A percentile compares a stretch with the other conserved stretches of the same genome.
Conservation (phyloP, 768 basidiomycete species). For the Trametes cinnabarina region DNA sequence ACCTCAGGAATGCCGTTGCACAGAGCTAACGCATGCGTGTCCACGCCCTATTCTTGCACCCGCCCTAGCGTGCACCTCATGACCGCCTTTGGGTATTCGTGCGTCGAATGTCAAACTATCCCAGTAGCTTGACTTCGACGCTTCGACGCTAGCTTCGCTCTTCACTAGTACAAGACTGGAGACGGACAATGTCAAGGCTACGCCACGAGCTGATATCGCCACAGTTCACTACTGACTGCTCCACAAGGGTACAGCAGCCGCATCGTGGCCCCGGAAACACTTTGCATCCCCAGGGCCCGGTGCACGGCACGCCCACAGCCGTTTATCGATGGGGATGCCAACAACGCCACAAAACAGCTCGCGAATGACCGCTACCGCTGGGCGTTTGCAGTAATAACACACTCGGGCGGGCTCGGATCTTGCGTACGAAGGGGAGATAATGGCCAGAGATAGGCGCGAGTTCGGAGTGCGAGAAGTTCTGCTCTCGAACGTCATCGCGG, state of each 20-base stretch:
- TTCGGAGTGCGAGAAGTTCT: not conserved
- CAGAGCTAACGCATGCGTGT: not conserved
- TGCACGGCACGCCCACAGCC: not conserved
- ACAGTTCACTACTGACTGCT: no score
- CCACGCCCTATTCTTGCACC: conserved; percentile 7
- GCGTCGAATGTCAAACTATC: not conserved
- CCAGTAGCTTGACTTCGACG: not conserved
- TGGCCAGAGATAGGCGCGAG: not conserved
- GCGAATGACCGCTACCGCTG: no score
- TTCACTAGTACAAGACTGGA: no score
- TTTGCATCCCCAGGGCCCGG: not conserved
- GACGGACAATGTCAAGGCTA: not conserved
- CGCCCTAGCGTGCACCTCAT: conserved; percentile 2
- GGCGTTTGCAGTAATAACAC: no score
- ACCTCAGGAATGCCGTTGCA: no score
- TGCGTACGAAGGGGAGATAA: not conserved
- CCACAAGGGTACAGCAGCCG: not conserved
- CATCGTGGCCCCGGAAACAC: not conserved
- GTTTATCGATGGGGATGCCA: conserved; percentile 4
- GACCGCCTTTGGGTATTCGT: not conserved
- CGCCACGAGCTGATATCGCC: not conserved
- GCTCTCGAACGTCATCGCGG: no score
- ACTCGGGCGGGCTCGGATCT: conserved; percentile 3
- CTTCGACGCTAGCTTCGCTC: not conserved
- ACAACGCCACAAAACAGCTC: not conserved